phyloP scores from a whole-genome alignment of 2,329 filamentous ascomycete species.

The Aureobasidium uvarum region DNA sequence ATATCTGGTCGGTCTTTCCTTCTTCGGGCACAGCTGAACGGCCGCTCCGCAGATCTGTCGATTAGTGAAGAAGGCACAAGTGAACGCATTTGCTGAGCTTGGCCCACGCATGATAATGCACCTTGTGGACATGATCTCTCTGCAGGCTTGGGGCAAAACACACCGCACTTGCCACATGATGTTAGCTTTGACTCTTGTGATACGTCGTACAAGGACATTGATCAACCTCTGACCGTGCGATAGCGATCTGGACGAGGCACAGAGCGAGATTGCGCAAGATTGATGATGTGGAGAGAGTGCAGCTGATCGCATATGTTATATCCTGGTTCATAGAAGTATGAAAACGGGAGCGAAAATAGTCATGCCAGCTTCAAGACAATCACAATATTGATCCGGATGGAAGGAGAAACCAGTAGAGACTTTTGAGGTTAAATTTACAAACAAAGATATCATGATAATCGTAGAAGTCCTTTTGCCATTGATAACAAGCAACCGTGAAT shows the following conservation, averaged over 20 bases:
- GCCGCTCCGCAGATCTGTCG: neutral
- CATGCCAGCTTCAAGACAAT: no score
- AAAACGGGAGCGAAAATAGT: neutral
- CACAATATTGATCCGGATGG: neutral
- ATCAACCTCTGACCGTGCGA: neutral
- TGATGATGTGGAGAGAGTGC: neutral
- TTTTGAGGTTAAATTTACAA: neutral
- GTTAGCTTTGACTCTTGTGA: conserved; percentile 17
- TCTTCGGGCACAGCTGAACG: neutral
- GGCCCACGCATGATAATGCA: neutral
- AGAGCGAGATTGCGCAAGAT: neutral
- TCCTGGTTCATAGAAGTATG: neutral
- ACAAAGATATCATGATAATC: neutral
- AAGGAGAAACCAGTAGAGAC: neutral
- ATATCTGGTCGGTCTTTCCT: neutral
- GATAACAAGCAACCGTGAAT: neutral
- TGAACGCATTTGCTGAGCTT: neutral
- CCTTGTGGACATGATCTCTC: neutral
- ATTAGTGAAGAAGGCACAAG: neutral
- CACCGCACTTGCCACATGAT: conserved; percentile 13
- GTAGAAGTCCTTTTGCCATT: neutral
- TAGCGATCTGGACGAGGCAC: neutral
- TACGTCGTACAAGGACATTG: conserved; percentile 5
- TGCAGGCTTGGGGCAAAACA: conserved; percentile 8
- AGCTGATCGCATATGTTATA: neutral